Evolutionary conservation across 169 alveolate genomes (phyloP), one percentile per base, ranked within the genome.

Genomic region (Cryptosporidium andersoni): DNA sequence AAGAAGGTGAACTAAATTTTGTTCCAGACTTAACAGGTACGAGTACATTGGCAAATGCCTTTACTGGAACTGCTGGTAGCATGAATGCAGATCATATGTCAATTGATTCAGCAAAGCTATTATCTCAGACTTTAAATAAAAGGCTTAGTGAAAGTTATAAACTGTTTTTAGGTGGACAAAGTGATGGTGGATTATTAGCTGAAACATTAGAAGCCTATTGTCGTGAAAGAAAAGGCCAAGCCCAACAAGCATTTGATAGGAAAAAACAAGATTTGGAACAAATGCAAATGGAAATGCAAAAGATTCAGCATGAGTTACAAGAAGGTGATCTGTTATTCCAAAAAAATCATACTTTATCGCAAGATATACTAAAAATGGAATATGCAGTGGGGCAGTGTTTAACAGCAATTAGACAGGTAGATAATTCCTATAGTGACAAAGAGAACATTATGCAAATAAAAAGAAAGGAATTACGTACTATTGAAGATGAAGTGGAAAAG

Each of bases 161-260:
- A 34, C 37, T 74, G 42, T 74, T 74, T 45, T 40, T 74, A 39
- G 60, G 48, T 49, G 85, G 85, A 4, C 85, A 74, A 39, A 74
- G 48, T 74, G 85, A 74, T 49, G 85, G 85, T 9, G 85, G 85
- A 40, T 47, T 74, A 12, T 12, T 74, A 4, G 60, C 55, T 47
- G 85, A 74, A n/a, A 74, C 85, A 7, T 49, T 74, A 9, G 85
- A 74, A 40, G 85, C 85, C 34, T 74, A 74, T 60, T 74, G 85
- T 39, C 64, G 85, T n/a, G 85, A 74, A 48, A 74, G 85, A 42
- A 74, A 74, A 60, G 60, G 48, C 5, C 85, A 74, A 49, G 85
- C 85, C 14, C 85, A 74, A 43, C 85, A 74, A 34, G 85, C 85
- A n/a, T 49, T 47, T 14, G 85, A 74, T 25, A 74, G 60, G 63